phyloP scores from a whole-genome alignment of 345 rosid species.

The Corymbia maculata region DNA sequence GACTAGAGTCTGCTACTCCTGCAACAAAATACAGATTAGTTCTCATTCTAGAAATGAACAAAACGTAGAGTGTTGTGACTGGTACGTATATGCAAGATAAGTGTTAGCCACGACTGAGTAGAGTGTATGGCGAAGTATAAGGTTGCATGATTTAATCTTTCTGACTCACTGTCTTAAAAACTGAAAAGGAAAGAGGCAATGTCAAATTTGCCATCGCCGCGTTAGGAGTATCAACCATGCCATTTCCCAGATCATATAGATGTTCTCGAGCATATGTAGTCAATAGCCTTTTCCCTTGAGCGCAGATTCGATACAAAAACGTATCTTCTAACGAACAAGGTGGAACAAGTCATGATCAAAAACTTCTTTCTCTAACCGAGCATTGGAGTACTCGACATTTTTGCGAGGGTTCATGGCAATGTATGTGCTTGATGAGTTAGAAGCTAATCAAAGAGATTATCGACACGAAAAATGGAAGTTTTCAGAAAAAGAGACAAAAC shows the following conservation, averaged over 20 bases:
- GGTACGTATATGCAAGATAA: background rate
- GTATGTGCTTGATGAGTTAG: background rate
- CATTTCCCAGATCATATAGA: background rate
- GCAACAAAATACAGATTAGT: background rate
- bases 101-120: background rate
- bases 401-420: background rate
- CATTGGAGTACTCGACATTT: background rate
- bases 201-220: background rate
- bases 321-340: background rate
- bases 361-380: background rate
- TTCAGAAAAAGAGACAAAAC: background rate
- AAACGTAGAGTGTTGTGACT: background rate
- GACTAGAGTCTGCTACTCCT: background rate
- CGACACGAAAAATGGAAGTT: background rate
- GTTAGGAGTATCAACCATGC: background rate
- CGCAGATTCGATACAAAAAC: background rate
- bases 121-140: background rate
- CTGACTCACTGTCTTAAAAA: background rate
- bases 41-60: background rate
- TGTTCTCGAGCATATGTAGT: background rate
- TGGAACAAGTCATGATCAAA: background rate
- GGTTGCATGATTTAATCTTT: background rate
- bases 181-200: background rate
- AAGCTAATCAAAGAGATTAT: background rate
- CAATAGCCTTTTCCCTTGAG: background rate